These are phyloP conservation scores for Globisporangium cederbergense DNA, from an alignment of 352 stramenopile species.

Conservation along the genomic window DNA sequence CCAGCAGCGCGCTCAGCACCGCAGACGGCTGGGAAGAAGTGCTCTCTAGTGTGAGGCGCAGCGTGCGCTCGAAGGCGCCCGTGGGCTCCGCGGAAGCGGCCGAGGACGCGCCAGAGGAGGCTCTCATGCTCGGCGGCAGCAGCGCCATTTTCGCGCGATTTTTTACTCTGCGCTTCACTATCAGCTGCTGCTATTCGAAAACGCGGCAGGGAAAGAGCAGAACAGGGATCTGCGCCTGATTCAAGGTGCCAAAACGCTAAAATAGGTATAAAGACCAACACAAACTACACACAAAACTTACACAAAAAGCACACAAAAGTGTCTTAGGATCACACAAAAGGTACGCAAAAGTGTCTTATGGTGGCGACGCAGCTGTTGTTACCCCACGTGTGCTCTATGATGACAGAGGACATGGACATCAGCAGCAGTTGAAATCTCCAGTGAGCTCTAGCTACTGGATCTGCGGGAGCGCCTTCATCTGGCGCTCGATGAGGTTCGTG, in stretches of 20 bases:
- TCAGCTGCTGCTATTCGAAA: not conserved
- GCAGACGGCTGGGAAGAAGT: not conserved
- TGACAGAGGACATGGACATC: not conserved
- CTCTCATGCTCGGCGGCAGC: not conserved
- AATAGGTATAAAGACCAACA: too few species aligned
- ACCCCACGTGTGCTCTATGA: too few species aligned
- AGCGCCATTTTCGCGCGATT: conserved; percentile 16
- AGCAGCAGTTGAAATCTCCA: not conserved
- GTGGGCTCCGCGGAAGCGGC: not conserved
- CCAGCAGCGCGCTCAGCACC: conserved; percentile 2
- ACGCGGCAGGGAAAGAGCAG: not conserved
- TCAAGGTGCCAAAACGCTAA: not conserved
- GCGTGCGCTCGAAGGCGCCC: conserved; percentile 7
- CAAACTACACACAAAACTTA: too few species aligned
- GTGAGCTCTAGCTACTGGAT: conserved; percentile 3
- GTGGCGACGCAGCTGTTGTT: too few species aligned
- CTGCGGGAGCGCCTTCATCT: conserved; percentile 50
- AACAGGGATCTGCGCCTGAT: not conserved
- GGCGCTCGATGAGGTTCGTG: conserved; percentile 54
- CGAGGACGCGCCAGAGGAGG: not conserved
- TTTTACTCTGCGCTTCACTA: conserved; percentile 9
- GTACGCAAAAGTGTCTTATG: too few species aligned
- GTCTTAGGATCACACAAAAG: too few species aligned
- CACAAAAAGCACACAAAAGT: too few species aligned
- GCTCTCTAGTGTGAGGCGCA: not conserved